Base-by-base conservation (phyloP, 768 basidiomycete genomes). In the Kwoniella mangroviensis region DNA sequence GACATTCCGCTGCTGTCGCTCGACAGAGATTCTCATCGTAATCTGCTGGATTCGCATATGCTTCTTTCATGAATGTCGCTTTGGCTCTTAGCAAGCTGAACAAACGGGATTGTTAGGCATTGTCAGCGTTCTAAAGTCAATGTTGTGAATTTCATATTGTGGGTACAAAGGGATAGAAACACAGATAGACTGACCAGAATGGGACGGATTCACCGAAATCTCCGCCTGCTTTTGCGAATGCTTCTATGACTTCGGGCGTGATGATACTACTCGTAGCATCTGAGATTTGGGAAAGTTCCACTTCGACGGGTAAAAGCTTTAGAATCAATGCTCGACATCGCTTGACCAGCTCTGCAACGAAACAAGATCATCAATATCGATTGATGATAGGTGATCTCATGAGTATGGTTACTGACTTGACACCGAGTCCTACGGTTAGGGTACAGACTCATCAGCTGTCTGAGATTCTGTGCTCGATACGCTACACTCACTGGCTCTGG, bases 1-100 rank as follows among this genome's bases (percentile, higher is more conserved):
- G 54, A 12, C 79, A 77, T 58, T 82, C 81, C 40, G 77, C 77
- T 0, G 81, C 80, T 85, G 59, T 84, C 89, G 92, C 93, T 83
- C 94, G 86, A 73, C 91, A 89, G 19, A 87, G 75, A 74, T 94
- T 94, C 84, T 97, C 94, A 55, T 89, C 92, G 78, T 90, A 92
- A 79, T 96, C 91, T 3, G 93, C 90, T 40, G 92, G 88, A 81
- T 93, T 89, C 59, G 88, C 86, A 73, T 90, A 89, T 5, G 92
- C 92, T 80, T 95, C 93, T 83, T 86, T 88, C 83, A 92, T 87
- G 73, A 95, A 97, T 68, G 91, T 88, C 24, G 89, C 89, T 58
- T 90, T 87, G 4, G 69, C 70, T 52, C 67, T 67, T 51, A 59
- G 69, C 12, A 69, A 63, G 28, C 74, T 71, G n/a, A 13, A 34